Conservation (phyloP, 208 protist genomes). For the Herpetomonas samuelpessoai region DNA sequence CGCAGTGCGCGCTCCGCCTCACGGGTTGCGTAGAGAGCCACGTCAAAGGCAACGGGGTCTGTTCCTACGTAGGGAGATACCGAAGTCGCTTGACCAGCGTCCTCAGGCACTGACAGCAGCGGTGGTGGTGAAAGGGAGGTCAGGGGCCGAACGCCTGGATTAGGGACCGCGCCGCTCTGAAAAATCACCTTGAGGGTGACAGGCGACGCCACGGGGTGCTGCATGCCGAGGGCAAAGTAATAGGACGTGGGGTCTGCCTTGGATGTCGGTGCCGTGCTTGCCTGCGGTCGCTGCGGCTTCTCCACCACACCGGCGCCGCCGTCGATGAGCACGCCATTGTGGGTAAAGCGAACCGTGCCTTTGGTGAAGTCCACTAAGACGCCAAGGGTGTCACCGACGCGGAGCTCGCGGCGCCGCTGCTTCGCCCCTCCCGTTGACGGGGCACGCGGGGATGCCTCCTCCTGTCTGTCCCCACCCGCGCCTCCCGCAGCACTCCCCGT, state of each 20-base stretch:
- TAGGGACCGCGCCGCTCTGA: conserved; percentile 18
- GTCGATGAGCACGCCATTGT: conserved; percentile 33
- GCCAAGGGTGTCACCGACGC: conserved; percentile 55
- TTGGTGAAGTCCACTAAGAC: conserved; percentile 69
- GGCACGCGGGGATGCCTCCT: background rate
- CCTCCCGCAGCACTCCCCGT: no score
- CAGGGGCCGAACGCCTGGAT: conserved; percentile 1
- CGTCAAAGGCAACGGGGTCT: conserved; percentile 26
- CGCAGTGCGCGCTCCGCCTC: conserved; percentile 17
- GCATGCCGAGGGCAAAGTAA: conserved; percentile 64
- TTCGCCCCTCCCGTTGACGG: background rate
- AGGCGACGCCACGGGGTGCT: conserved; percentile 23
- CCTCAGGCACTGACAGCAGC: conserved; percentile 3
- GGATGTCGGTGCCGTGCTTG: background rate
- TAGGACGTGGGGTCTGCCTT: conserved; percentile 7
- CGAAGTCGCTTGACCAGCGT: background rate
- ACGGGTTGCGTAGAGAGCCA: conserved; percentile 21
- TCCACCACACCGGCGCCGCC: conserved; percentile 1
- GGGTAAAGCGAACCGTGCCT: conserved; percentile 59
- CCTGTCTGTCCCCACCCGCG: conserved; percentile 6
- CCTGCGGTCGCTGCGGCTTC: background rate
- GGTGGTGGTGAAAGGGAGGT: background rate
- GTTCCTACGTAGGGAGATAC: conserved; percentile 2
- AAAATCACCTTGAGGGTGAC: conserved; percentile 44
- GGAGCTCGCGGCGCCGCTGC: conserved; percentile 14